phyloP scores from a whole-genome alignment of 2,329 filamentous ascomycete genomes.

The Diaporthe citriasiana region DNA sequence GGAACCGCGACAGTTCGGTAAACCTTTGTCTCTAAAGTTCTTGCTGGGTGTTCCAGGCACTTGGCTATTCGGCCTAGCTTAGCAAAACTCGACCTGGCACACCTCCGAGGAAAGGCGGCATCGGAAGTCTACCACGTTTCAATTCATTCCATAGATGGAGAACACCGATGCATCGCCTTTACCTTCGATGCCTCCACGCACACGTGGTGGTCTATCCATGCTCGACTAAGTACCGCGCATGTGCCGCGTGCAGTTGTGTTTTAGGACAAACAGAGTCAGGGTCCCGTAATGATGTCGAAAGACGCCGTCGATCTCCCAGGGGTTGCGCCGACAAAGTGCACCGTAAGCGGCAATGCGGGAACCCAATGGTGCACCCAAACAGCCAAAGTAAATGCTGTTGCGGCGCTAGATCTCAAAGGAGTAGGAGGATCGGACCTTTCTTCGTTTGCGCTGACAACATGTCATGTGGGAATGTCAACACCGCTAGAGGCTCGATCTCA shows the following conservation, averaged over 20 bases:
- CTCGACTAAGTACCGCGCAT: background rate
- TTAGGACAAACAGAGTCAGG: background rate
- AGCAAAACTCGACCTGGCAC: background rate
- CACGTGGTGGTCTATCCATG: background rate
- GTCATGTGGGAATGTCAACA: background rate
- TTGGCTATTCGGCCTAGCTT: background rate
- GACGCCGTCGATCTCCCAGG: background rate
- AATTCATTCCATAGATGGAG: background rate
- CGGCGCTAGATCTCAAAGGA: background rate
- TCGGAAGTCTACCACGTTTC: slow-evolving; percentile 5
- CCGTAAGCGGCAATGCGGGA: slow-evolving; percentile 16
- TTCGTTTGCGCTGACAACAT: background rate
- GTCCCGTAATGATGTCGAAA: background rate
- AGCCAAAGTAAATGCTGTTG: background rate
- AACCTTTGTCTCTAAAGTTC: background rate
- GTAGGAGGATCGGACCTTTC: background rate
- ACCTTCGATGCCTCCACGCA: background rate
- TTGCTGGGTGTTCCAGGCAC: background rate
- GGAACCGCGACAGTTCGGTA: no score
- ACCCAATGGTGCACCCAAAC: background rate
- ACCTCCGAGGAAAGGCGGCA: background rate
- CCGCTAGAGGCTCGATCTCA: background rate
- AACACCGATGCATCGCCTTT: background rate
- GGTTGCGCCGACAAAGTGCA: background rate
- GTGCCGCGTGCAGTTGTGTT: no score